Base-by-base conservation (phyloP, 805 yeast species). In the Metschnikowia lochheadii region DNA sequence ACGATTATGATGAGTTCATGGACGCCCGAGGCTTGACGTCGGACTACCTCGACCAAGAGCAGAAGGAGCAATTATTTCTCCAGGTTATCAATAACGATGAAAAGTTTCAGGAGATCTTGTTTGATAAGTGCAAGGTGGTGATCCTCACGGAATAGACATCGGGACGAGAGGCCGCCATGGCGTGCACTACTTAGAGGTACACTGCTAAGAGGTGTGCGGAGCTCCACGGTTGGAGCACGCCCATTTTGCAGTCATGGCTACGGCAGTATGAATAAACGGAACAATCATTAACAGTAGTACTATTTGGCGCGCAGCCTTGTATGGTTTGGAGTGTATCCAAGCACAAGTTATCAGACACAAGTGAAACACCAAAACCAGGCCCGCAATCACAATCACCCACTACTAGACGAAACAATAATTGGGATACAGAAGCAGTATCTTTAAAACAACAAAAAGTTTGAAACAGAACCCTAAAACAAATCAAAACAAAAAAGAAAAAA, bases 101-200 rank as follows among this genome's bases (percentile, higher is more conserved):
- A 17, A 68, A 66, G 54, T 73, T 74, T 57, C 77, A 71, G 46
- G 63, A 61, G 11, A 60, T 68, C 18, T 63, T 73, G 57, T 69
- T 66, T 58, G 78, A 73, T 50, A 74, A 74, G 58, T 71, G 77
- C 58, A 73, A 73, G 61, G 63, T 74, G 48, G 72, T 69, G 49
- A 72, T 74, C 40, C 49, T 56, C 40, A 46, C 58, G 33, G 59
- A 50, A 8, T 57, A 34, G 37, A 42, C 18, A 11, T 15, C 13
- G n/a, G 21, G 34, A 8, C n/a, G 21, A 14, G 40, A 20, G 40
- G 26, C 21, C 26, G 21, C 7, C 29, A 37, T 20, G 40, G 7
- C 29, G 14, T 37, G 40, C 40, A 10, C 40, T 37, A 20, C 8
- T 21, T 39, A 39, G 32, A 37, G 40, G 40, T 14, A 15, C 15